These are phyloP conservation scores for Papiliotrema flavescens DNA, from an alignment of 1,284 basidiomycete species.

Conservation along the genomic window DNA sequence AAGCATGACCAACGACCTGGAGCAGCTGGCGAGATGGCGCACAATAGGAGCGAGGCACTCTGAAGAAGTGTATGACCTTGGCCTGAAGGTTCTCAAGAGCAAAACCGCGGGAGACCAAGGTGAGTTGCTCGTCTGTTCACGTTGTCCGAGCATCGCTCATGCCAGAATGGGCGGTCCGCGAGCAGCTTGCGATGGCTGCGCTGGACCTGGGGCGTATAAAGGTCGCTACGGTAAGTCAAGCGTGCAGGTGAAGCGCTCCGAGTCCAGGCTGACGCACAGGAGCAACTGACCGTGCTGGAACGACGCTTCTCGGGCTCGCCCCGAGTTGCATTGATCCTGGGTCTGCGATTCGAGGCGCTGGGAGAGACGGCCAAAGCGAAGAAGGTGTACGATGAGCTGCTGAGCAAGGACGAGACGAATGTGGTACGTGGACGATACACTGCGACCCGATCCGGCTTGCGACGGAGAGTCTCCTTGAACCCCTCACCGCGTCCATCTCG, in stretches of 20 bases:
- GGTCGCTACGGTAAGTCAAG: constrained; percentile 70
- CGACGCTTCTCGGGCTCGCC: constrained; percentile 76
- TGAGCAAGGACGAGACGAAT: constrained; percentile 70
- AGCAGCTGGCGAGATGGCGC: constrained; percentile 66
- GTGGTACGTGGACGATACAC: constrained; percentile 58
- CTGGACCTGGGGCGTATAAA: constrained; percentile 74
- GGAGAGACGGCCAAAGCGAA: constrained; percentile 50
- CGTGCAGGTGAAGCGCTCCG: not conserved
- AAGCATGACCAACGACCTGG: constrained; percentile 52
- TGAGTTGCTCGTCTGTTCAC: constrained; percentile 11
- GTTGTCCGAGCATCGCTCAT: constrained; percentile 2
- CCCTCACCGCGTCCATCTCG: too few species aligned
- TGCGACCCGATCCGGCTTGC: not conserved
- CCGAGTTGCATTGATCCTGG: constrained; percentile 76
- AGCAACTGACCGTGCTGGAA: constrained; percentile 64
- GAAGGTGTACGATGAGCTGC: constrained; percentile 58
- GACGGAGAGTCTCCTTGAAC: not conserved
- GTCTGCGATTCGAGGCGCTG: constrained; percentile 76
- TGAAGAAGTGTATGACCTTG: constrained; percentile 65
- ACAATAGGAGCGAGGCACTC: constrained; percentile 65
- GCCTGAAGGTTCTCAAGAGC: constrained; percentile 56
- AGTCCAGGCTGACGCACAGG: constrained; percentile 45
- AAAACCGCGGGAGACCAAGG: constrained; percentile 36
- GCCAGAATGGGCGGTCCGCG: constrained; percentile 78
- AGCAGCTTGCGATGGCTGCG: constrained; percentile 82